A percentile compares a stretch with the other conserved stretches of the same genome.
Evolutionary conservation across 768 basidiomycete genomes (phyloP).

Genomic region (Pleurotus giganteus): DNA sequence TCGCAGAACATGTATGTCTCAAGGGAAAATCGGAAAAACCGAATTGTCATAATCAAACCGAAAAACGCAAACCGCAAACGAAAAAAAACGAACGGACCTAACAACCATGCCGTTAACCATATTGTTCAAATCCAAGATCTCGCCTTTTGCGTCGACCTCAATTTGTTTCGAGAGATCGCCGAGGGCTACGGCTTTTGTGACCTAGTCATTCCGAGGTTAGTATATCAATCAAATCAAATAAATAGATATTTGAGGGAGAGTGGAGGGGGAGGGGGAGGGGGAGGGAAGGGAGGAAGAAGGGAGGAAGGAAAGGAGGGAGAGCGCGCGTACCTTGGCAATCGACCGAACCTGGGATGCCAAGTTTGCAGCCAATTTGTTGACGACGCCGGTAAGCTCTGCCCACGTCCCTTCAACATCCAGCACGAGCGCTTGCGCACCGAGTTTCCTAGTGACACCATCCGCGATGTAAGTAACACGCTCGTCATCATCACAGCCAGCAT

Average conservation of each 20-base stretch:
- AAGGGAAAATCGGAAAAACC: too few species aligned
- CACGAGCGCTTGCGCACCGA: constrained; percentile 83
- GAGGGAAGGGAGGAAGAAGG: not conserved
- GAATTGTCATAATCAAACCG: too few species aligned
- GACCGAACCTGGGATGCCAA: constrained; percentile 82
- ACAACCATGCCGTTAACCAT: too few species aligned
- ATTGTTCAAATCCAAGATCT: too few species aligned
- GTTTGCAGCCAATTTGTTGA: constrained; percentile 78
- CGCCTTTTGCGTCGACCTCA: constrained; percentile 58
- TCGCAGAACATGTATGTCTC: too few species aligned
- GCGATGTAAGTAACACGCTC: constrained; percentile 38
- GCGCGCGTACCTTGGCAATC: constrained; percentile 48
- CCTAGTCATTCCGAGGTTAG: constrained; percentile 28
- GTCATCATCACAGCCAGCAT: not conserved
- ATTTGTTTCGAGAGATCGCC: constrained; percentile 90
- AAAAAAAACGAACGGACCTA: too few species aligned
- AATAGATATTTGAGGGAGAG: not conserved
- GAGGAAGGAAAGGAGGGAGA: too few species aligned
- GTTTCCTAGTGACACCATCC: too few species aligned
- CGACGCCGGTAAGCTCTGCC: constrained; percentile 78
- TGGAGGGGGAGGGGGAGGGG: too few species aligned
- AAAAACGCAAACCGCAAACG: too few species aligned
- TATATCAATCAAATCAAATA: not conserved
- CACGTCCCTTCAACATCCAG: constrained; percentile 87
- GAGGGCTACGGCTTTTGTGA: constrained; percentile 92